Evolutionary conservation across 345 rosid species (phyloP).

Genomic region (Garcia nutans): DNA sequence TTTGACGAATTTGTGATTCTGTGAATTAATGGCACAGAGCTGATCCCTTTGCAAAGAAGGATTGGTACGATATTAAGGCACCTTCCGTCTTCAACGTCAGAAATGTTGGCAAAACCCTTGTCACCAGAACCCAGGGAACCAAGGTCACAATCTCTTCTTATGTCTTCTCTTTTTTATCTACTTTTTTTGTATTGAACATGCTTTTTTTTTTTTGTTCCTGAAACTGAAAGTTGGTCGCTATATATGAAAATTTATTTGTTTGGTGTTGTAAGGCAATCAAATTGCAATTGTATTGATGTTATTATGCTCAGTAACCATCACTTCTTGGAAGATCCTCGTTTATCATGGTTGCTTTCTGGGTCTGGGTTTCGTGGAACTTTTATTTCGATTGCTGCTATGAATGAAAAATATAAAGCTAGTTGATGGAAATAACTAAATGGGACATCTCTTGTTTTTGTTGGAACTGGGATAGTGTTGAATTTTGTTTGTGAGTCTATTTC

Average conservation of each 20-base stretch:
- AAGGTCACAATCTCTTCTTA: constrained; percentile 31
- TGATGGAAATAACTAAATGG: neutral
- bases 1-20: neutral
- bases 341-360: too few species aligned
- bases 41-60: constrained; percentile 58
- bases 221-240: neutral
- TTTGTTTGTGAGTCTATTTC: neutral
- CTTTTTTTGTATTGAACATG: neutral
- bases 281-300: neutral
- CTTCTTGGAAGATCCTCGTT: too few species aligned
- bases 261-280: neutral
- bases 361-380: too few species aligned
- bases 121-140: constrained; percentile 57
- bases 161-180: neutral
- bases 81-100: constrained; percentile 46
- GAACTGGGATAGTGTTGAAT: neutral
- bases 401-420: too few species aligned
- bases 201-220: neutral
- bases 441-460: too few species aligned
- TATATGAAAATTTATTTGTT: neutral
- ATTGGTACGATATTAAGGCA: constrained; percentile 58
- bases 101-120: constrained; percentile 54
- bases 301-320: neutral
- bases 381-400: neutral
- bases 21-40: constrained; percentile 21